Evolutionary conservation across 805 yeast genomes (phyloP), one percentile per base, ranked within the genome.

Genomic region (Maudiozyma pseudohumilis): DNA sequence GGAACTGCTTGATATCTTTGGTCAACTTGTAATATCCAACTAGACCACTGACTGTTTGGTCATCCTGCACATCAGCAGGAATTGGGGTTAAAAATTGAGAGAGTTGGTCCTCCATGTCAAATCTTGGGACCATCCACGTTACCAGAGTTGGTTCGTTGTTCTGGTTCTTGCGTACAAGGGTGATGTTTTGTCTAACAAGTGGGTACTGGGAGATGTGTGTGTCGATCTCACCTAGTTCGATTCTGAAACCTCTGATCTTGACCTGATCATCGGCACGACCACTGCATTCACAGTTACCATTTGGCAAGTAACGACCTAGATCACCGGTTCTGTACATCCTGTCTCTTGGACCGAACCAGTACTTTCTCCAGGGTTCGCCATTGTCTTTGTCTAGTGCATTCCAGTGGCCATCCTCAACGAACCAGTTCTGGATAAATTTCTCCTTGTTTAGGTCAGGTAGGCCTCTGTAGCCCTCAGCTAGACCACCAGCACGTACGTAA

Each of bases 191-290:
- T 59, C 97, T 77, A 35, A 92, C 94, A 45, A 77, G 65, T 2
- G 92, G 83, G 65, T 88, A 96, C 60, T 87, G 95, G 11, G 96
- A 87, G 44, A 92, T 74, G 57, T 92, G 95, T 12, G 98, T 92
- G 60, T 92, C 97, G 56, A 92, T 94, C 64, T 92, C 99, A 42
- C 99, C 99, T 39, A 92, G 70, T 64, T 92, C 99, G 46, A 92
- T 94, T 64, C 99, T 77, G 75, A 92, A 94, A 2, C 99, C 99
- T 66, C 99, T 78, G 48, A 92, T 92, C 62, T 92, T 92, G 43
- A 92, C 96, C 63, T 92, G 99, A 58, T 89, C 97, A 64, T 92
- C 99, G 20, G 98, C 98, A 60, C 99, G 77, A 42, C 99, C 99
- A 58, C 94, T 82, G 61, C 96, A 89, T 67, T 92, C 99, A 50